Base-by-base conservation (phyloP, 2,329 filamentous ascomycete genomes). In the Alternaria sp. region DNA sequence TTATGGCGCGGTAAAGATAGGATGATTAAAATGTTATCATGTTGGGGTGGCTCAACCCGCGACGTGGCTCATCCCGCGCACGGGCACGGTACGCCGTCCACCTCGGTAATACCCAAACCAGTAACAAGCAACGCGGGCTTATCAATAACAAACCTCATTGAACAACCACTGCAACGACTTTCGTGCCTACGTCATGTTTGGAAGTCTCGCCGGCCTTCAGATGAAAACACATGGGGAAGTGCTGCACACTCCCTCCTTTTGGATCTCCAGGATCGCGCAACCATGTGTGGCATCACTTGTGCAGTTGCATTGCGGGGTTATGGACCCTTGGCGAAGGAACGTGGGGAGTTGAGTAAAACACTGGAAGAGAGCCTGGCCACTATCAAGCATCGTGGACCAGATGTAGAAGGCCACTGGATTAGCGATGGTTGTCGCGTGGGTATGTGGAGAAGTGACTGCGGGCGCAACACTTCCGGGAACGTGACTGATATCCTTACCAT, bases 341-440 rank as follows among this genome's bases (percentile, higher is more conserved):
- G 51, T 13, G 44, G n/a, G 2, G 51, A 42, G 31, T 28, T 65
- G 39, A 60, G 58, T 37, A 59, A 40, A n/a, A 54, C 56, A 9
- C 10, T 68, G 21, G 49, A 65, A n/a, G 44, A 60, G 21, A 65
- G 62, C 23, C 44, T 68, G 21, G 55, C 65, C n/a, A 59, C 33
- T 3, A 67, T 82, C 60, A 72, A 75, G 24, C 80, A 82, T 66
- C 79, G 81, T 51, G 81, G 81, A 4, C 81, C 81, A 4, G 81
- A 83, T 64, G 73, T 76, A 26, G 71, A 73, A 51, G 80, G 79
- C n/a, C 67, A 77, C 51, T 83, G 81, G 81, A 78, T 82, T 55
- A 80, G 76, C 58, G 58, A 73, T n/a, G 77, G 81, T 63, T 72
- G 73, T 50, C 71, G 76, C 50, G 77, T 82, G 64, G 78, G 79